Percentiles rank a stretch among this genome's conserved stretches.
Conservation (phyloP, 2,329 filamentous ascomycete genomes). For the Sordariomycetes sp. region DNA sequence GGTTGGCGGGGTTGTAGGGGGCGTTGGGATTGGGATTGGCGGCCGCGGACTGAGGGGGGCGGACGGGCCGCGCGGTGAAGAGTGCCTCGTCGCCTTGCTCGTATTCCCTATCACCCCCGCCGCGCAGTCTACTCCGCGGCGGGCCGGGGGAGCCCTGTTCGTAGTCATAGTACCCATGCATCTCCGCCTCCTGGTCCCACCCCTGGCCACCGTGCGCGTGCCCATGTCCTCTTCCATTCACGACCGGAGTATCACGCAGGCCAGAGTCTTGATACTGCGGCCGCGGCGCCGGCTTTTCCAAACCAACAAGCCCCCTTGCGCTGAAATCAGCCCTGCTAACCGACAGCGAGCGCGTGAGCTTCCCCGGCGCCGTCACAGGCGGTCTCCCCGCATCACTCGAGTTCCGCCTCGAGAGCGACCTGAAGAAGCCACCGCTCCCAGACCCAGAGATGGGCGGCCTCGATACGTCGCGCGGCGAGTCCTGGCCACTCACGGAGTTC, state of each 20-base stretch:
- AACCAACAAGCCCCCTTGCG: conserved; percentile 11
- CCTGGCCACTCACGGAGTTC: conserved; percentile 5
- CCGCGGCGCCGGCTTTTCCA: background rate
- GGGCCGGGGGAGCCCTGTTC: conserved; percentile 12
- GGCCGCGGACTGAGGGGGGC: conserved; percentile 6
- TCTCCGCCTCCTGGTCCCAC: conserved; percentile 4
- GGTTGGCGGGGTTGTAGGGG: no score
- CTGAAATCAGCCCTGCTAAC: conserved; percentile 6
- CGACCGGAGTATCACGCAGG: background rate
- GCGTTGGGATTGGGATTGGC: background rate
- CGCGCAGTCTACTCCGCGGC: conserved; percentile 17
- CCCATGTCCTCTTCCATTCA: background rate
- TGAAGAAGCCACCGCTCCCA: conserved; percentile 11
- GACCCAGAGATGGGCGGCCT: background rate
- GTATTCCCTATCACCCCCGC: conserved; percentile 33
- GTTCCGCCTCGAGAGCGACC: conserved; percentile 23
- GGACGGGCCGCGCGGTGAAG: conserved; percentile 31
- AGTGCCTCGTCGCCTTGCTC: conserved; percentile 41
- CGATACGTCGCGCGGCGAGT: conserved; percentile 16
- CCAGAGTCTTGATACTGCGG: background rate
- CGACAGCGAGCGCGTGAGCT: conserved; percentile 7
- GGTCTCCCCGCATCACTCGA: conserved; percentile 1
- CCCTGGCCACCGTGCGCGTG: conserved; percentile 8
- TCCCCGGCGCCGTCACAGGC: background rate
- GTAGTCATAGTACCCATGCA: conserved; percentile 5